Percentiles rank a stretch among this genome's conserved stretches.
phyloP scores from a whole-genome alignment of 768 basidiomycete species.

The Cytidiella melzeri region DNA sequence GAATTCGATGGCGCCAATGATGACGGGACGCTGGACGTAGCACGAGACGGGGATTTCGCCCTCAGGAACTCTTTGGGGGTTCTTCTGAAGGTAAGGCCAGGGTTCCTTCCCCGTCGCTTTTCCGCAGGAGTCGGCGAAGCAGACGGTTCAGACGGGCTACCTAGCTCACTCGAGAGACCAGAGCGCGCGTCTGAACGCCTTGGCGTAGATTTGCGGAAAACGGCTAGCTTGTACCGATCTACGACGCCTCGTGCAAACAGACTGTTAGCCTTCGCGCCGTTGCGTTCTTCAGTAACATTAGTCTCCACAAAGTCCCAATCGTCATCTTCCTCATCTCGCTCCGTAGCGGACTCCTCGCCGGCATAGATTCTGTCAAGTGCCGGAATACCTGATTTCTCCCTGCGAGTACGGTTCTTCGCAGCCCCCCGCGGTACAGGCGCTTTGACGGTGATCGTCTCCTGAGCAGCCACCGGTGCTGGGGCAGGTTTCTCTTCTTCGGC shows the following conservation, averaged over 20 bases:
- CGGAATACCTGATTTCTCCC: constrained; percentile 79
- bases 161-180: constrained; percentile 50
- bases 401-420: constrained; percentile 36
- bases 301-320: constrained; percentile 91
- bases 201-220: constrained; percentile 79
- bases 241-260: constrained; percentile 90
- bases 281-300: constrained; percentile 63
- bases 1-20: constrained; percentile 39
- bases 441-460: constrained; percentile 13
- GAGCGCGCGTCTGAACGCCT: constrained; percentile 37
- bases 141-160: constrained; percentile 32
- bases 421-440: constrained; percentile 11
- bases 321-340: constrained; percentile 63
- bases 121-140: constrained; percentile 37
- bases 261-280: constrained; percentile 73
- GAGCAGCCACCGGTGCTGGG: constrained; percentile 7
- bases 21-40: constrained; percentile 29
- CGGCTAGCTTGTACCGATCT: constrained; percentile 78
- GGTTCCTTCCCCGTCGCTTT: constrained; percentile 61
- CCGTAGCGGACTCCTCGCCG: constrained; percentile 37
- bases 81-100: constrained; percentile 67
- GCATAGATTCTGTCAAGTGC: constrained; percentile 72
- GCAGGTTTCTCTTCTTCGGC: not conserved
- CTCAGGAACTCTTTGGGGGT: constrained; percentile 67
- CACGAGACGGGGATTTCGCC: constrained; percentile 55